A percentile compares a stretch with the other conserved stretches of the same genome.
Evolutionary conservation across 1,284 basidiomycete genomes (phyloP).

Genomic region (Marasmius fiardii): DNA sequence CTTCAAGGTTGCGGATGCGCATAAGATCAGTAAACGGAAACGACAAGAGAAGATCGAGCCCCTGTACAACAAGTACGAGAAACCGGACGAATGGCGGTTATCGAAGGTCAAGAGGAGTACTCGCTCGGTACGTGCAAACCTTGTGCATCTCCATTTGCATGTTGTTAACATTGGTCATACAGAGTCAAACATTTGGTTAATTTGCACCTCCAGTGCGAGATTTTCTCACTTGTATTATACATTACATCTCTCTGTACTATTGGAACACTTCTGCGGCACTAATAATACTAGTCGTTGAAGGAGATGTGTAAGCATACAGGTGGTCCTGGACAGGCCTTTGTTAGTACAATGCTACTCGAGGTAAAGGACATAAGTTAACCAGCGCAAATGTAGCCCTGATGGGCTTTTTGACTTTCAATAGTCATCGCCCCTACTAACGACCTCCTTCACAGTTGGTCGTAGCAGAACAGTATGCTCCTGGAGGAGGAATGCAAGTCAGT

Average conservation of each 20-base stretch:
- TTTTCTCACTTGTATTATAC: conserved; percentile 14
- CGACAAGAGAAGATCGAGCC: conserved; percentile 97
- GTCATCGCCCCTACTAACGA: conserved; percentile 93
- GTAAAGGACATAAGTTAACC: no score
- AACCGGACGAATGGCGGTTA: conserved; percentile 87
- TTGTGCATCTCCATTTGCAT: conserved; percentile 14
- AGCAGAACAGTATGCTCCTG: conserved; percentile 93
- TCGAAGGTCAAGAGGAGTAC: conserved; percentile 87
- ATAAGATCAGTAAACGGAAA: conserved; percentile 97
- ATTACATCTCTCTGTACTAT: conserved; percentile 12
- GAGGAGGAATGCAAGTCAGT: conserved; percentile 4
- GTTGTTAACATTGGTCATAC: conserved; percentile 17
- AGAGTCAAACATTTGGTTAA: conserved; percentile 82
- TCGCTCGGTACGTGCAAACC: conserved; percentile 58
- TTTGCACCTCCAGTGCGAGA: conserved; percentile 4
- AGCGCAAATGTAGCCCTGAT: no score
- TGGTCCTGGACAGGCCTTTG: no score
- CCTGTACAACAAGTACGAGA: conserved; percentile 85
- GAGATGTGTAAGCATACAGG: no score
- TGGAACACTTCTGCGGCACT: no score
- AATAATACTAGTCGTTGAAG: no score
- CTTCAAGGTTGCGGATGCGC: conserved; percentile 95
- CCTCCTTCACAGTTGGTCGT: conserved; percentile 90
- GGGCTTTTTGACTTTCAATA: no score
- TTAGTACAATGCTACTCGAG: no score